Evolutionary conservation across 495 filamentous ascomycete species (phyloP), one percentile per base, ranked within the genome.

Genomic region (Xylaria telfairii): DNA sequence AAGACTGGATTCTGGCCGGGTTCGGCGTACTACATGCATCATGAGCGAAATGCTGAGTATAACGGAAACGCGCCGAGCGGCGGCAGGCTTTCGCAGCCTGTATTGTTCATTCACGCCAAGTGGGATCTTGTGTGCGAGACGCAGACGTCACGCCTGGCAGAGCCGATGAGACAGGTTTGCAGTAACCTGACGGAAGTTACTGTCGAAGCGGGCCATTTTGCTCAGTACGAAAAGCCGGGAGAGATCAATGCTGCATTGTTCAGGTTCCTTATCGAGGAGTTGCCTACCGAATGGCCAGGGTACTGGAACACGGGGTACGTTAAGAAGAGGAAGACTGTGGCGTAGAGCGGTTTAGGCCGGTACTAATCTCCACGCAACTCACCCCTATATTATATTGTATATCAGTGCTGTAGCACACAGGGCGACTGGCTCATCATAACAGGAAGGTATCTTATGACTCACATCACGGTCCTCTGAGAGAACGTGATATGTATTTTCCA

Each of bases 191-290:
- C 68, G 4, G 68, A 70, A 9, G 61, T 65, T 15, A 70, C 47
- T 5, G 39, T 70, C 5, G 61, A 57, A 0, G 61, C 68, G 17
- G 68, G 68, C 13, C 68, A 70, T 30, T 70, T 70, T 30, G n/a
- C 60, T 3, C 68, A 70, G 1, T 65, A 46, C 28, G 60, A 70
- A 49, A 63, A 70, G 68, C 68, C 68, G 4, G 68, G 12, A 4
- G 68, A 70, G 51, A 28, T 59, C n/a, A 70, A 70, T 39, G 68
- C 68, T 10, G 68, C 68, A 4, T 21, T 70, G 17, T 65, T 70
- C 39, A 56, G 68, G 51, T 70, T 70, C 32, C 26, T 70, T 32
- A 19, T 65, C 0, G 39, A 70, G 21, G 61, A 70, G 61, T 9
- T 70, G n/a, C 68, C 68, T 2, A 54, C 34, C 26, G 60, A 65